Evolutionary conservation across 2,329 filamentous ascomycete genomes (phyloP).

Genomic region (Aspergillus fumigatus): DNA sequence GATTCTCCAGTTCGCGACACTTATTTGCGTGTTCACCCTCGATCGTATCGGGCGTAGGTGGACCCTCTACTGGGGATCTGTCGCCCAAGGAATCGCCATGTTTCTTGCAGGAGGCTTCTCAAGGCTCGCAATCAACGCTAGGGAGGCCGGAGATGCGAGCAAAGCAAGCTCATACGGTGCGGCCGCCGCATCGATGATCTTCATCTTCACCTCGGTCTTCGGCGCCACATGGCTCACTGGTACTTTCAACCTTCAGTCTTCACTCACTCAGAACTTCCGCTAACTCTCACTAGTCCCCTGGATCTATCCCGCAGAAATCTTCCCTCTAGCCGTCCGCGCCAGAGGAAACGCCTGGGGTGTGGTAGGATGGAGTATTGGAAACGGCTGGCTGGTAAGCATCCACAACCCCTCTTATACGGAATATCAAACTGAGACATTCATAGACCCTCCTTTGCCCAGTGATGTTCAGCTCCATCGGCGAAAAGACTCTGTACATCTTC

Average conservation of each 20-base stretch:
- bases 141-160: slow-evolving; percentile 40
- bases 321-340: slow-evolving; percentile 65
- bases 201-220: slow-evolving; percentile 62
- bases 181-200: slow-evolving; percentile 67
- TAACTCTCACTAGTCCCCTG: slow-evolving; percentile 49
- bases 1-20: slow-evolving; percentile 52
- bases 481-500: slow-evolving; percentile 72
- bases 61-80: slow-evolving; percentile 65
- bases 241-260: slow-evolving; percentile 42
- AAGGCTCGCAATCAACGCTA: slow-evolving; percentile 49
- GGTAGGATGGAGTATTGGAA: slow-evolving; percentile 71
- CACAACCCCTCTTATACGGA: slow-evolving; percentile 15
- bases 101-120: slow-evolving; percentile 63
- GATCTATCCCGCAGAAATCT: slow-evolving; percentile 69
- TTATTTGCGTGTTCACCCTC: slow-evolving; percentile 66
- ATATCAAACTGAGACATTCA: slow-evolving; percentile 15
- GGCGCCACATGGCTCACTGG: slow-evolving; percentile 57
- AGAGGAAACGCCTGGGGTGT: slow-evolving; percentile 74
- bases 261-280: slow-evolving; percentile 58
- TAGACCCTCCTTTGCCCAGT: slow-evolving; percentile 50
- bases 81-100: slow-evolving; percentile 62
- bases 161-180: slow-evolving; percentile 54
- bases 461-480: slow-evolving; percentile 61
- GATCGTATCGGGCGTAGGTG: slow-evolving; percentile 65
- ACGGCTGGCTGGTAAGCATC: slow-evolving; percentile 55